Evolutionary conservation across 2,329 filamentous ascomycete species (phyloP), one percentile per base, ranked within the genome.

Genomic region (Ascosphaera aggregata): DNA sequence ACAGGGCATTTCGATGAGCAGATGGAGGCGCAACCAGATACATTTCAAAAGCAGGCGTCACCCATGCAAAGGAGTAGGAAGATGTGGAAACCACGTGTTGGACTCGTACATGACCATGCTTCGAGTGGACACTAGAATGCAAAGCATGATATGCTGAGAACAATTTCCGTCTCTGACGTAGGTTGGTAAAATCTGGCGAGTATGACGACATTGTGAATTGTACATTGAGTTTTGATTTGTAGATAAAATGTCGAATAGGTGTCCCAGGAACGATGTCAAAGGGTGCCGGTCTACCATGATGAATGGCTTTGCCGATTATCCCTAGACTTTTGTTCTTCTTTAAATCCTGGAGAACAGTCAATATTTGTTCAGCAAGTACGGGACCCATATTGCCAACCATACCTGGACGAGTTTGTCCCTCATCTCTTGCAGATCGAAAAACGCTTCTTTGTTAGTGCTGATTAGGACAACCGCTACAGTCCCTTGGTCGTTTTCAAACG

Each of bases 141-240:
- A 98, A 66, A 45, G 74, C 71, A 51, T 85, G 76, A 54, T 98
- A 98, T 8, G 86, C 64, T 13, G 75, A 78, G 13, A 48, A 56
- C 43, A 55, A 72, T 58, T 73, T 71, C 52, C 82, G 66, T 38
- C 71, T 67, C 34, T 72, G 65, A 36, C 80, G 60, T 3, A 69
- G 53, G 2, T 52, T 62, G 18, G 54, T 56, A 50, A 89, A 89
- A 41, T 74, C 63, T 0, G 80, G 76, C 8, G 72, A 65, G 43
- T 82, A 77, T 0, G 80, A 74, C 1, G 85, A 79, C 81, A 92
- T 93, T 47, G 73, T 78, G 56, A 94, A 98, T 54, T 98, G 91
- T 19, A 98, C 89, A 49, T 98, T 93, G 16, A 77, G 75, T 43
- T 81, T 72, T 13, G 81, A 93, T 58, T 95, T 98, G 66, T 93